Percentiles rank a stretch among this genome's conserved stretches.
Evolutionary conservation across 306 rosid genomes (phyloP).

Genomic region (Fragaria iinumae): DNA sequence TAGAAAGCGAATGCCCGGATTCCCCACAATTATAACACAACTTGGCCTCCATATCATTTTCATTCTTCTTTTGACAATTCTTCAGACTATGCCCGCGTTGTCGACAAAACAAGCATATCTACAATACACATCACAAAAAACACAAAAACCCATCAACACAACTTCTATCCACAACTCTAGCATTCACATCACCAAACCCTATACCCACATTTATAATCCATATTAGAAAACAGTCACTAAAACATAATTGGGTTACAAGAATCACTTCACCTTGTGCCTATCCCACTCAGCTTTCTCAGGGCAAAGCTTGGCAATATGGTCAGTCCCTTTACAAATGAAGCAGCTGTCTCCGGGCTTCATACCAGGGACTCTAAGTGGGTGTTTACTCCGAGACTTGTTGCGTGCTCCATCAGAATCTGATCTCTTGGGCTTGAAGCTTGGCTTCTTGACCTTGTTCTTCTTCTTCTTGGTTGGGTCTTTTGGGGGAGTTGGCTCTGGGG

Average conservation of each 20-base stretch:
- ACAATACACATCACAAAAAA: slow-evolving; percentile 12
- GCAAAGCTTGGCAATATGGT: slow-evolving; percentile 84
- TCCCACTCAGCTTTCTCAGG: slow-evolving; percentile 74
- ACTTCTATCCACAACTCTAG: neutral
- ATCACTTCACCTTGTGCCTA: slow-evolving; percentile 49
- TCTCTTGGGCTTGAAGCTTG: slow-evolving; percentile 42
- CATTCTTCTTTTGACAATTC: slow-evolving; percentile 68
- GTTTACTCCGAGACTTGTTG: slow-evolving; percentile 39
- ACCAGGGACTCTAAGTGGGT: slow-evolving; percentile 88
- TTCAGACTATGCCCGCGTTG: slow-evolving; percentile 78
- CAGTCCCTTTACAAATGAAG: slow-evolving; percentile 66
- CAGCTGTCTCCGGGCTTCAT: slow-evolving; percentile 95
- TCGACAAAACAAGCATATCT: slow-evolving; percentile 91
- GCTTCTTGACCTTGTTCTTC: slow-evolving; percentile 40
- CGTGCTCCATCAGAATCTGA: slow-evolving; percentile 31
- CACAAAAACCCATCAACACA: slow-evolving; percentile 9
- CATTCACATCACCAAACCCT: neutral
- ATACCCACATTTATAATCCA: neutral
- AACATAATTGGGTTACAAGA: neutral
- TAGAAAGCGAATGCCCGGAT: slow-evolving; percentile 69
- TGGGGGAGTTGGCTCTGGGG: slow-evolving; percentile 49
- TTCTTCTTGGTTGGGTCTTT: slow-evolving; percentile 54
- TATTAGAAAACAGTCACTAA: neutral
- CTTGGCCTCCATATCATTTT: slow-evolving; percentile 39
- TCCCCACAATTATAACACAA: slow-evolving; percentile 87